phyloP scores from a whole-genome alignment of 768 basidiomycete genomes.

The Lactarius pseudohatsudake region DNA sequence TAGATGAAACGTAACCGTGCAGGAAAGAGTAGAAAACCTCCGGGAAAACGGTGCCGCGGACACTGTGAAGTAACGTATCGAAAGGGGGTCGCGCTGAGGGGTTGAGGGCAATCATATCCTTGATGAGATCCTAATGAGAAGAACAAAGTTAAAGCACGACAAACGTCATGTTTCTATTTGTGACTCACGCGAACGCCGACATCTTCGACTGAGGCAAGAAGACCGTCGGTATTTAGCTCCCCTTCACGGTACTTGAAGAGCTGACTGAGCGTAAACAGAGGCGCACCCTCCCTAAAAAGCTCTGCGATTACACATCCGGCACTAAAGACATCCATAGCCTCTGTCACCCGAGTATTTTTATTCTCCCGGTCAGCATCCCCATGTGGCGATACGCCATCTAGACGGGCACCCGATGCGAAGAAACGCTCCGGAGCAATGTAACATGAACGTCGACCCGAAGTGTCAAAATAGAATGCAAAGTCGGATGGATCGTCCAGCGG shows the following conservation, averaged over 20 bases:
- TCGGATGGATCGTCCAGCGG: constrained; percentile 96
- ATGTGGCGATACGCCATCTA: constrained; percentile 35
- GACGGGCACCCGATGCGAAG: constrained; percentile 69
- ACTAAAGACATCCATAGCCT: constrained; percentile 97
- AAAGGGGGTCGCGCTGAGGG: constrained; percentile 78
- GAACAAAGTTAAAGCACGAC: constrained; percentile 8
- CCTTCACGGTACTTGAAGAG: constrained; percentile 92
- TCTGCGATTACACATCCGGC: constrained; percentile 94
- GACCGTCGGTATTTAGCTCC: constrained; percentile 70
- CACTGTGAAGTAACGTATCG: constrained; percentile 70
- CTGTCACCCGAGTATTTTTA: constrained; percentile 81
- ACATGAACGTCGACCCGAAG: constrained; percentile 88
- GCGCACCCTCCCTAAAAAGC: constrained; percentile 91
- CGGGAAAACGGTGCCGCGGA: constrained; percentile 79
- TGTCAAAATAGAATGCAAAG: constrained; percentile 98
- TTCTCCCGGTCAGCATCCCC: constrained; percentile 54
- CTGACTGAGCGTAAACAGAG: constrained; percentile 91
- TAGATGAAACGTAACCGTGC: constrained; percentile 81
- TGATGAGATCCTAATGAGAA: constrained; percentile 68
- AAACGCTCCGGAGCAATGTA: constrained; percentile 97
- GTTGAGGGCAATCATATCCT: constrained; percentile 85
- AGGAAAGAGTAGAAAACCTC: constrained; percentile 95
- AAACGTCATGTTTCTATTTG: constrained; percentile 7
- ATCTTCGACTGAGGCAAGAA: constrained; percentile 77
- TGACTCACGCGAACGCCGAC: constrained; percentile 71